Evolutionary conservation across 2,329 filamentous ascomycete species (phyloP), one percentile per base, ranked within the genome.

Genomic region (Ceratocystis lukuohia): DNA sequence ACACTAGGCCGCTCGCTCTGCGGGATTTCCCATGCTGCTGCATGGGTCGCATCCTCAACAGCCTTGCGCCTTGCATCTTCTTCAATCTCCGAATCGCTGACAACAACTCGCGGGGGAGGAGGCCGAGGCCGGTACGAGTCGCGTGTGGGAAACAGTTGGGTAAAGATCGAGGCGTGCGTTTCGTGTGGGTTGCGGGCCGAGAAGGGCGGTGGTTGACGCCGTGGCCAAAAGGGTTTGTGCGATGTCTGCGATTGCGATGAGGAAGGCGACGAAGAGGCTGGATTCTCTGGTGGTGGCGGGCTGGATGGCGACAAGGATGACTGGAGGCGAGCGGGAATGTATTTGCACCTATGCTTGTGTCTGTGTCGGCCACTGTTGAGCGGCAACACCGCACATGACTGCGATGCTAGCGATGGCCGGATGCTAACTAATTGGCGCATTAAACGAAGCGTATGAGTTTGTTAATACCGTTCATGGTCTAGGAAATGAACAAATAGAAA

Each of bases 161-260:
- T 68, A 45, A 68, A 68, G 64, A 68, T 68, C 30, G 67, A 68
- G 4, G 63, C 28, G 41, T 68, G 66, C 3, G 59, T 63, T 48
- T 65, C 61, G 61, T 68, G 66, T 22, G 45, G 61, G 48, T 57
- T 57, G 33, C 63, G 66, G 12, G 30, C 50, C 12, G 66, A 48
- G 6, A 57, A 33, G 2, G 65, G 62, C 37, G 53, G 64, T 10
- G 41, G 57, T 22, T 44, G 46, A 20, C 62, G 28, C 17, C 12
- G 30, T 10, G 44, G n/a, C 33, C 22, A 59, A 41, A 25, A 37
- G 20, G 20, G 57, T n/a, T n/a, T 62, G 7, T 44, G n/a, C n/a
- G n/a, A n/a, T 6, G n/a, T n/a, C 33, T 15, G 8, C 3, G 59
- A 20, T n/a, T 20, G 17, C 15, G 10, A 22, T n/a, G 37, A 12